Evolutionary conservation across 768 basidiomycete genomes (phyloP).

Genomic region (Kwoniella pini): DNA sequence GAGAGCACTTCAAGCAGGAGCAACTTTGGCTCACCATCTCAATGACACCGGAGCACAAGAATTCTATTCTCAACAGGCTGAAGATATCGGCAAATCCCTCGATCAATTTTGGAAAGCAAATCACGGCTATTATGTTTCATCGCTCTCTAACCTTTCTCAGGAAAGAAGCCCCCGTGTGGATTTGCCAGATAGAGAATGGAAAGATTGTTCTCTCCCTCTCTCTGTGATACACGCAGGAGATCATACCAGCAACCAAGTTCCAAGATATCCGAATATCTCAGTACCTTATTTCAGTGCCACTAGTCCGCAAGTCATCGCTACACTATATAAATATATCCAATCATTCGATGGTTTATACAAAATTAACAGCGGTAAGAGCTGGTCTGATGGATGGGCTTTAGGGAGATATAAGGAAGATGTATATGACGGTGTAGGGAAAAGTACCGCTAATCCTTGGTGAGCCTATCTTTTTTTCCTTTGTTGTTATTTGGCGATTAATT

Average conservation of each 20-base stretch:
- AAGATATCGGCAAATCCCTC: constrained; percentile 19
- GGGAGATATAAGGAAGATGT: constrained; percentile 52
- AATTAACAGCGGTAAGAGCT: constrained; percentile 38
- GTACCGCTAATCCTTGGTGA: constrained; percentile 54
- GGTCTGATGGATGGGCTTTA: constrained; percentile 48
- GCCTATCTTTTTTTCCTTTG: neutral
- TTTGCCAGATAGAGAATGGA: constrained; percentile 19
- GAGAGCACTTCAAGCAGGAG: constrained; percentile 47
- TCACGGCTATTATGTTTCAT: constrained; percentile 8
- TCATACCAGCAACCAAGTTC: neutral
- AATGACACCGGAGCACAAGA: constrained; percentile 41
- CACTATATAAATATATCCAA: constrained; percentile 42
- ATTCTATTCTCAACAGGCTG: constrained; percentile 36
- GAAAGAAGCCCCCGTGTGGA: neutral
- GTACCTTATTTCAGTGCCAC: neutral
- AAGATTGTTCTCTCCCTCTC: constrained; percentile 52
- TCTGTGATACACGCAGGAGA: constrained; percentile 40
- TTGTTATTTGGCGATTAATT: too few species aligned
- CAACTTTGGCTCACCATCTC: constrained; percentile 40
- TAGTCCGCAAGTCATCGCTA: constrained; percentile 37
- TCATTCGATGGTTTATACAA: constrained; percentile 50
- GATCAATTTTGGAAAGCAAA: constrained; percentile 39
- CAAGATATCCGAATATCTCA: neutral
- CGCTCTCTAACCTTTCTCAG: neutral
- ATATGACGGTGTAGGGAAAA: constrained; percentile 52